Conservation (phyloP, 352 stramenopile species). For the Salisapilia sapeloensis region DNA sequence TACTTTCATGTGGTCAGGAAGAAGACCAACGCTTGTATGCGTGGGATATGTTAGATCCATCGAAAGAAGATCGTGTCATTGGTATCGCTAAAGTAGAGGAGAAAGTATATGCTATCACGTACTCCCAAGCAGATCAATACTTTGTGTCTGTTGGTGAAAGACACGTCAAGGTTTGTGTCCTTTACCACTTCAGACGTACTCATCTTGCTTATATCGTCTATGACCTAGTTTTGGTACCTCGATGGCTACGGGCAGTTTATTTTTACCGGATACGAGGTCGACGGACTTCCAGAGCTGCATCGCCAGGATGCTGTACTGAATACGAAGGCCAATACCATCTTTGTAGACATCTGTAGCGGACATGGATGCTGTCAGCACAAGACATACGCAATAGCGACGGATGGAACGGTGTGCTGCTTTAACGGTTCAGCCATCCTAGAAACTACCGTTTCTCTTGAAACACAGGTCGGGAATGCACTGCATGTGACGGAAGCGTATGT, state of each 20-base stretch:
- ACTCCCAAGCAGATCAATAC: constrained; percentile 43
- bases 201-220: not conserved
- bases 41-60: constrained; percentile 32
- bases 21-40: constrained; percentile 70
- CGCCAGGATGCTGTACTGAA: constrained; percentile 34
- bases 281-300: constrained; percentile 43
- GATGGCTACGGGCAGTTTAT: constrained; percentile 29
- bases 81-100: constrained; percentile 34
- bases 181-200: not conserved
- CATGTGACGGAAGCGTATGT: constrained; percentile 63
- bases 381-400: constrained; percentile 48
- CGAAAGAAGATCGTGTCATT: constrained; percentile 12
- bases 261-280: constrained; percentile 27
- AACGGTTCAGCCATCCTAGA: constrained; percentile 56
- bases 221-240: constrained; percentile 52
- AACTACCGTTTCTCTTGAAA: constrained; percentile 51
- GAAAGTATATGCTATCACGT: constrained; percentile 60
- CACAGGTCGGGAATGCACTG: constrained; percentile 34
- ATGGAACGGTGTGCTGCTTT: constrained; percentile 69
- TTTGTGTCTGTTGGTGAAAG: constrained; percentile 74
- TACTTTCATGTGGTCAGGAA: constrained; percentile 61
- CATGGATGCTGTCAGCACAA: constrained; percentile 34
- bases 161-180: constrained; percentile 39
- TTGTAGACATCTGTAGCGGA: constrained; percentile 49
- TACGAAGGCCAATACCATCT: constrained; percentile 39